These are phyloP conservation scores for Dentipellis sp. DNA, from an alignment of 768 basidiomycete genomes.

Conservation along the genomic window DNA sequence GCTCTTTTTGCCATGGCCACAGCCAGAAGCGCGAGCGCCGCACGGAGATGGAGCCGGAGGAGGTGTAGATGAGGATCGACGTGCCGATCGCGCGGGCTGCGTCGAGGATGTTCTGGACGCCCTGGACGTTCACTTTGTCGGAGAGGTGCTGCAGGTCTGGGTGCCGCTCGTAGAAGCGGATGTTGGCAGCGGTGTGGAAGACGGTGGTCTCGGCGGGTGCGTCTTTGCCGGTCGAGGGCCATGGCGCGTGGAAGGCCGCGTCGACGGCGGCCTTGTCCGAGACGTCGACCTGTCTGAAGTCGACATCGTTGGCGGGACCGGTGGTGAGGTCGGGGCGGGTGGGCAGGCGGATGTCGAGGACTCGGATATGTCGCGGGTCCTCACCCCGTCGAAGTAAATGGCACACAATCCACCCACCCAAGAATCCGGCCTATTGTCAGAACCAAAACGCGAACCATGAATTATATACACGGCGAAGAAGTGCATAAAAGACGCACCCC, in stretches of 20 bases:
- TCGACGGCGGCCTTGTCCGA: constrained; percentile 43
- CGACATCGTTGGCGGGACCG: constrained; percentile 41
- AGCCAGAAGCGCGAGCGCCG: constrained; percentile 51
- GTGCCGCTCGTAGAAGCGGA: constrained; percentile 68
- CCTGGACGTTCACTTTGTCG: constrained; percentile 52
- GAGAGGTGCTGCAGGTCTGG: constrained; percentile 42
- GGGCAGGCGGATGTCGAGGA: constrained; percentile 61
- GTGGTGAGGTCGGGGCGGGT: constrained; percentile 45
- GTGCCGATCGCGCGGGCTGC: constrained; percentile 49
- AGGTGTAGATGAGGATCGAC: constrained; percentile 56
- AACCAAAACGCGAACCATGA: neutral
- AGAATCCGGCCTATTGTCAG: constrained; percentile 51
- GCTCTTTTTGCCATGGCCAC: constrained; percentile 68
- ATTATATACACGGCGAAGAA: neutral
- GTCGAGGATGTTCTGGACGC: constrained; percentile 58
- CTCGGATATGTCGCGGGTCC: constrained; percentile 50
- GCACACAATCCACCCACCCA: constrained; percentile 71
- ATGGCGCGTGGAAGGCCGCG: constrained; percentile 54
- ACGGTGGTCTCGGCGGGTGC: constrained; percentile 42
- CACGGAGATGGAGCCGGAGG: constrained; percentile 58
- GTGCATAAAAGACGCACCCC: constrained; percentile 41
- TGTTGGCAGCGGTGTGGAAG: constrained; percentile 71
- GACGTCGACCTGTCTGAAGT: constrained; percentile 53
- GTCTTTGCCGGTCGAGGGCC: constrained; percentile 31
- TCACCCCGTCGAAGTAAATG: constrained; percentile 66